These are phyloP conservation scores for Aschersonia sp. DNA, from an alignment of 2,329 filamentous ascomycete genomes.

Conservation along the genomic window DNA sequence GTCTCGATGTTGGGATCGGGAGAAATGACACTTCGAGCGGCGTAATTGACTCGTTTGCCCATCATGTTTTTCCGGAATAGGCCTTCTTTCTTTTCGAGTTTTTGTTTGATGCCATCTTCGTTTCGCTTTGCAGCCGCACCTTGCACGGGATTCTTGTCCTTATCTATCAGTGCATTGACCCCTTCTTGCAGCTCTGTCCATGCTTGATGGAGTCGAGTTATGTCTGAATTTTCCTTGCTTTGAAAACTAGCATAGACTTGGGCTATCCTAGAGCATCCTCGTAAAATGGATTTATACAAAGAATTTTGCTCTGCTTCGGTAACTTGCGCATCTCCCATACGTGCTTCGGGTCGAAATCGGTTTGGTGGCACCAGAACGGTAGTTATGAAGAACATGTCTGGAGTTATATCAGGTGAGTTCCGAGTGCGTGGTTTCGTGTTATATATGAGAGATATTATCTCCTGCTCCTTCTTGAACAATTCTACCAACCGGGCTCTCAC, in stretches of 20 bases:
- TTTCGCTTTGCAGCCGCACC: conserved; percentile 64
- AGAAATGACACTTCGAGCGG: conserved; percentile 92
- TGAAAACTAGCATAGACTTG: conserved; percentile 44
- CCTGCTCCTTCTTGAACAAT: conserved; percentile 76
- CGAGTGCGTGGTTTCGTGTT: conserved; percentile 52
- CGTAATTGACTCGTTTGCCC: conserved; percentile 98
- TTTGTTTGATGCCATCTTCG: conserved; percentile 93
- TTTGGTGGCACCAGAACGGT: conserved; percentile 84
- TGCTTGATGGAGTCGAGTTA: conserved; percentile 64
- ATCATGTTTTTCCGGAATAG: conserved; percentile 99
- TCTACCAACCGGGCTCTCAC: conserved; percentile 64
- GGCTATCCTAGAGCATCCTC: conserved; percentile 56
- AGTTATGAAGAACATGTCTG: conserved; percentile 91
- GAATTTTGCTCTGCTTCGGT: conserved; percentile 80
- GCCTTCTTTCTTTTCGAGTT: conserved; percentile 96
- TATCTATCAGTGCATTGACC: conserved; percentile 87
- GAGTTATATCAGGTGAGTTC: conserved; percentile 41
- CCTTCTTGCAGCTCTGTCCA: conserved; percentile 76
- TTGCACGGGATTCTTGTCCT: conserved; percentile 69
- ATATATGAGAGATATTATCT: conserved; percentile 75
- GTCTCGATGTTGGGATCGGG: conserved; percentile 98
- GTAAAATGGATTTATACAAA: conserved; percentile 74
- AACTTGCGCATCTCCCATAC: conserved; percentile 66
- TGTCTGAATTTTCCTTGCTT: conserved; percentile 28
- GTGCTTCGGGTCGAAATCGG: conserved; percentile 74